Conservation (phyloP, 2,329 filamentous ascomycete species). For the Lachnellula arida region DNA sequence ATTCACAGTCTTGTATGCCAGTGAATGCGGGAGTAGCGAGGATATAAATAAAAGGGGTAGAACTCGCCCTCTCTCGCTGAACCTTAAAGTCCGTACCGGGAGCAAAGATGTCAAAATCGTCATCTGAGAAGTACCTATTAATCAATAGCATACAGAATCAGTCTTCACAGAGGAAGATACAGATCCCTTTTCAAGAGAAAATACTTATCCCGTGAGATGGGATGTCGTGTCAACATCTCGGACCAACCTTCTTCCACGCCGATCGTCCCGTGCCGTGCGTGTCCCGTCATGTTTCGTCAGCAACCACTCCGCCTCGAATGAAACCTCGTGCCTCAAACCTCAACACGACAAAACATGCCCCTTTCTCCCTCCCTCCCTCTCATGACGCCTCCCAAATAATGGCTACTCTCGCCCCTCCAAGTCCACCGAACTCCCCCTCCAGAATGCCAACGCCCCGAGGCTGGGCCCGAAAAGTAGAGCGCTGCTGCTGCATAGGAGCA, state of each 20-base stretch:
- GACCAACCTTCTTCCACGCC: not conserved
- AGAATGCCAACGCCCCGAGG: conserved; percentile 53
- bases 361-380: not conserved
- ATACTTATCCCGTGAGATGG: not conserved
- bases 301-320: conserved; percentile 1
- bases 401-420: conserved; percentile 22
- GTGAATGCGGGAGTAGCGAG: too few relatives aligned
- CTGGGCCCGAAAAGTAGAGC: conserved; percentile 70
- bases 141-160: not conserved
- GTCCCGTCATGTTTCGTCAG: not conserved
- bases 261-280: not conserved
- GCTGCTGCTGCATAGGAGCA: conserved; percentile 72
- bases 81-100: too few relatives aligned
- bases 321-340: too few relatives aligned
- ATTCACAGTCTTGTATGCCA: too few relatives aligned
- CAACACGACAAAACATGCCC: not conserved
- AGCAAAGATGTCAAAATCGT: too few relatives aligned
- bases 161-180: not conserved
- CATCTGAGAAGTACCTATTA: not conserved
- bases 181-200: not conserved
- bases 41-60: too few relatives aligned
- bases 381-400: conserved; percentile 14
- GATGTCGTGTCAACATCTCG: not conserved
- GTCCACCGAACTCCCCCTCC: conserved; percentile 34
- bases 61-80: too few relatives aligned